These are phyloP conservation scores for Mycena floridula DNA, from an alignment of 768 basidiomycete species.

Conservation along the genomic window DNA sequence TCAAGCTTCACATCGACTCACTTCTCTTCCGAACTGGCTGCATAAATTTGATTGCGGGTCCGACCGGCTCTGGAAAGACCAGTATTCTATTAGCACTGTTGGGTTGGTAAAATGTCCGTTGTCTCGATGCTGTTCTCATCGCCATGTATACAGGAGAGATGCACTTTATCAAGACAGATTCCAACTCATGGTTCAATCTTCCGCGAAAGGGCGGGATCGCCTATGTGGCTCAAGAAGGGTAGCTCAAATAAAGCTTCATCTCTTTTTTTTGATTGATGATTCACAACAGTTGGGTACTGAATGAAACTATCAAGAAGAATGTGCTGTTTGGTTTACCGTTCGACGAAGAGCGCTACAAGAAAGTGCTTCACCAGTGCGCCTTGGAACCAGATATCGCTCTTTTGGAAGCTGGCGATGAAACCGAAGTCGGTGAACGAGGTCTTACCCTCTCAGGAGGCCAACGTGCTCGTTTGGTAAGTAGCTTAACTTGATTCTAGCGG, in stretches of 20 bases:
- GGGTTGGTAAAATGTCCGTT: conserved; percentile 15
- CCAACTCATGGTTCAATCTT: conserved; percentile 62
- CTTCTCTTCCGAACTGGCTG: conserved; percentile 40
- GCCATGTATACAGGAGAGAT: conserved; percentile 42
- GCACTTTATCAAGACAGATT: conserved; percentile 47
- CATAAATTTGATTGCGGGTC: conserved; percentile 54
- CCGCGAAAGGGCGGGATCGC: conserved; percentile 67
- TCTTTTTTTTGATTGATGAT: conserved; percentile 65
- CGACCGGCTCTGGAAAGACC: conserved; percentile 42
- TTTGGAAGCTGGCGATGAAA: conserved; percentile 59
- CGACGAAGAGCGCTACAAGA: conserved; percentile 63
- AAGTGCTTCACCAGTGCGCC: conserved; percentile 68
- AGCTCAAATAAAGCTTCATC: too few species aligned
- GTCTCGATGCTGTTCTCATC: neutral
- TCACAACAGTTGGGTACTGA: conserved; percentile 84
- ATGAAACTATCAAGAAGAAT: conserved; percentile 77
- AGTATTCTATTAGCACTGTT: conserved; percentile 63
- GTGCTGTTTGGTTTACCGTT: conserved; percentile 75
- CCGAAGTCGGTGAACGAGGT: conserved; percentile 65
- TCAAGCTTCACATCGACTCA: conserved; percentile 41
- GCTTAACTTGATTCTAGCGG: too few species aligned
- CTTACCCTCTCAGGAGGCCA: conserved; percentile 37
- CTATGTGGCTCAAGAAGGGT: conserved; percentile 67
- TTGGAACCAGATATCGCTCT: conserved; percentile 67
- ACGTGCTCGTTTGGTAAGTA: conserved; percentile 35